Evolutionary conservation across 495 filamentous ascomycete species (phyloP).

Genomic region (Trichoderma parareesei): DNA sequence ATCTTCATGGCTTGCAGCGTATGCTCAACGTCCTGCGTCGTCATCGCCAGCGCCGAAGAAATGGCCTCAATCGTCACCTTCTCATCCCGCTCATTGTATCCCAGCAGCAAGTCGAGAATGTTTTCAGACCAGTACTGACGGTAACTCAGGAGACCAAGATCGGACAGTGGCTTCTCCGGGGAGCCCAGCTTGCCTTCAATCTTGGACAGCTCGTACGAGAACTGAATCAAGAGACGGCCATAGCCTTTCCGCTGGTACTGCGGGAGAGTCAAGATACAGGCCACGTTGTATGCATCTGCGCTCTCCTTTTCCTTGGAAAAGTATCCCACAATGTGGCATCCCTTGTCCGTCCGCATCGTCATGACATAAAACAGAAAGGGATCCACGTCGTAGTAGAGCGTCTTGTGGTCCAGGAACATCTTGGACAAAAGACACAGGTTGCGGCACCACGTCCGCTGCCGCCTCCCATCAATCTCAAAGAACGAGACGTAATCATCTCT

Average conservation of each 20-base stretch:
- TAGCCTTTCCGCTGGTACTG: slow-evolving; percentile 94
- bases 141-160: slow-evolving; percentile 85
- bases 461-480: slow-evolving; percentile 92
- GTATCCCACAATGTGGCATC: slow-evolving; percentile 90
- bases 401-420: slow-evolving; percentile 97
- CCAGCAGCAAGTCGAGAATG: slow-evolving; percentile 73
- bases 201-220: slow-evolving; percentile 95
- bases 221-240: slow-evolving; percentile 86
- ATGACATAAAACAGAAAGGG: slow-evolving; percentile 99
- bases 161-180: slow-evolving; percentile 92
- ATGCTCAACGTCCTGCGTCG: slow-evolving; percentile 87
- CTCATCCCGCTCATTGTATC: slow-evolving; percentile 49
- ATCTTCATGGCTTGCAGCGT: slow-evolving; percentile 88
- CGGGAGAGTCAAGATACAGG: slow-evolving; percentile 91
- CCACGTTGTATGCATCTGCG: slow-evolving; percentile 92
- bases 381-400: slow-evolving; percentile 98
- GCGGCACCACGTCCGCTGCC: slow-evolving; percentile 95
- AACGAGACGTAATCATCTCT: slow-evolving; percentile 90
- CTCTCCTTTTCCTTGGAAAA: slow-evolving; percentile 98
- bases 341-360: slow-evolving; percentile 75
- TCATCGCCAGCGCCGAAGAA: slow-evolving; percentile 77
- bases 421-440: slow-evolving; percentile 92
- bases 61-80: slow-evolving; percentile 76
- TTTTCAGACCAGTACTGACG: slow-evolving; percentile 95
- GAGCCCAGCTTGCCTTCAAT: slow-evolving; percentile 90